Base-by-base conservation (phyloP, 768 basidiomycete genomes). In the Dioszegia aurantiaca region DNA sequence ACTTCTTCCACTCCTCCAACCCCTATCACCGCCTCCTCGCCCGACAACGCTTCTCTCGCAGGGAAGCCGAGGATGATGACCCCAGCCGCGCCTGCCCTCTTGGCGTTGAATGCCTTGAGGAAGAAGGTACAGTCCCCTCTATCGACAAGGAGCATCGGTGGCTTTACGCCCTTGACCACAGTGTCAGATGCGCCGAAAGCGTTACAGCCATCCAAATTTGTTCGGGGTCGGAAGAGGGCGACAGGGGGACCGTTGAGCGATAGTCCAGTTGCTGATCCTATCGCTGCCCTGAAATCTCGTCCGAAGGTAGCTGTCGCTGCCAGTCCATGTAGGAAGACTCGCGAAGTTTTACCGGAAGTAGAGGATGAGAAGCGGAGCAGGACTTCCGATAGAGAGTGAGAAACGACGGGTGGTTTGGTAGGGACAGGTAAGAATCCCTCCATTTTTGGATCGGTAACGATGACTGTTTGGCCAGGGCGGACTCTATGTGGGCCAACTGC, bases 121-220 rank as follows among this genome's bases (percentile, higher is more conserved):
- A 90, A 76, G 77, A 98, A 97, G 9, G 90, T 87, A 75, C 94
- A 98, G 4, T 81, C 83, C 4, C 94, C 94, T 27, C 94, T 83
- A 42, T 80, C 80, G 16, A 87, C 80, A 12, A 81, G 58, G 16
- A 95, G 71, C 23, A 91, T 28, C 36, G 48, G 47, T 9, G 30
- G 2, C 12, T 42, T 12, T 45, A 47, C 23, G 2, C 14, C 16
- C 24, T 19, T 28, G 33, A 30, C 40, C 17, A 42, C 31, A 17
- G 55, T 59, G 37, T 26, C 60, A 27, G 54, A 43, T 14, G 55
- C 21, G 23, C 33, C 27, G 46, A 62, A 56, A 24, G 59, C 58
- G 33, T 31, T 4, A 36, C 61, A 59, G 28, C 60, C 56, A 31
- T 58, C 33, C 1, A 48, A 21, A 31, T 54, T 60, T 14, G 42